Evolutionary conservation across 345 rosid species (phyloP), one percentile per base, ranked within the genome.

Genomic region (Mercurialis annua): DNA sequence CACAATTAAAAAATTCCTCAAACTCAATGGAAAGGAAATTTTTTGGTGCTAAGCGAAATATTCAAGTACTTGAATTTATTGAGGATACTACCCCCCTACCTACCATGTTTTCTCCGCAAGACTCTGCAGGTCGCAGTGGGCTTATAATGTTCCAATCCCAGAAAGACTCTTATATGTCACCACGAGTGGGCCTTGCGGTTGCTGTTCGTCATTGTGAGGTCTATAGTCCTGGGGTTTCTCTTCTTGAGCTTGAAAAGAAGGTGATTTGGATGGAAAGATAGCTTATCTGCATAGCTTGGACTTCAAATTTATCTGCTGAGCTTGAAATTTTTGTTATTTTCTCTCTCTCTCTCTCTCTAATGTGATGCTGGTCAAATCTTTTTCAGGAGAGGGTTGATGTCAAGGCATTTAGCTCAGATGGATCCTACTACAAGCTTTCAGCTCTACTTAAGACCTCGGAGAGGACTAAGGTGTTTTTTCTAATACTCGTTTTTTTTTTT

Each of bases 91-190:
- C 88, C 79, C 92, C 95, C 17, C 71, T 79, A 61, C 95, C 99
- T 70, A 87, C 92, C 79, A 94, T 94, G 99, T 85, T 94, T 82
- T 94, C 99, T 71, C 97, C 92, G 42, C 96, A 89, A 71, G 99
- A 94, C 51, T 81, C 86, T 77, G 88, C 89, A 29, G 82, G 90
- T 66, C 87, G 88, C 58, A 80, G 90, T 76, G 96, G 96, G 27
- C 84, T 85, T 61, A 65, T 69, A 56, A 62, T 80, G 66, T 90
- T 90, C 73, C 75, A 87, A 42, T 87, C 96, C 38, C 98, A 90
- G 68, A 93, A 89, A 73, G 98, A 93, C 75, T 73, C 90, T 56
- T 86, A 82, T 79, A 82, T 81, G 29, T 85, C 94, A 36, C 81
- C 87, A 56, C 79, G 87, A 38, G 77, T 94, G 70, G 99, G 99